A percentile compares a stretch with the other conserved stretches of the same genome.
These are phyloP conservation scores for Arachnopeziza araneosa DNA, from an alignment of 2,329 filamentous ascomycete genomes.

Conservation along the genomic window DNA sequence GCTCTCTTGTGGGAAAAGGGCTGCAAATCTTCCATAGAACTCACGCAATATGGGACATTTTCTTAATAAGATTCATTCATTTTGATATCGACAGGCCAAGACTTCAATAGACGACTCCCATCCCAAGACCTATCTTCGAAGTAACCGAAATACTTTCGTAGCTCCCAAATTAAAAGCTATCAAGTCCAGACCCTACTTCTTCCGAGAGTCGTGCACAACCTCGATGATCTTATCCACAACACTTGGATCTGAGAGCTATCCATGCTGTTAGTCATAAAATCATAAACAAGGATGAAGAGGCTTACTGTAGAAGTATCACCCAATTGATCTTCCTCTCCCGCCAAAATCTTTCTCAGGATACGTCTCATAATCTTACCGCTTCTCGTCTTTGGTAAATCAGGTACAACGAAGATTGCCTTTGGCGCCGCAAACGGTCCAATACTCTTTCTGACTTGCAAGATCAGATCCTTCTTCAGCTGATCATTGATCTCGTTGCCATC, in stretches of 20 bases:
- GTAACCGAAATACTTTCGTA: neutral
- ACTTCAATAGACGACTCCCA: neutral
- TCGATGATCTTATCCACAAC: constrained; percentile 88
- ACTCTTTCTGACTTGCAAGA: constrained; percentile 16
- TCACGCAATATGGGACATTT: neutral
- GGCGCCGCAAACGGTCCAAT: constrained; percentile 97
- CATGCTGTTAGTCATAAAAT: neutral
- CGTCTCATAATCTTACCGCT: constrained; percentile 99
- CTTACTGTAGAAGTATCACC: constrained; percentile 82
- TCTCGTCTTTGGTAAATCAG: constrained; percentile 93
- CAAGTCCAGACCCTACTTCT: constrained; percentile 17
- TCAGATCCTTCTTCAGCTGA: constrained; percentile 74
- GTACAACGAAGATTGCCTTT: constrained; percentile 85
- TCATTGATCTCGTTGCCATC: constrained; percentile 72
- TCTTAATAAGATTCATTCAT: neutral
- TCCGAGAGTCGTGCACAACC: constrained; percentile 46
- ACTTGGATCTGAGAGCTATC: constrained; percentile 77
- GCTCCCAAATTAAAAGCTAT: neutral
- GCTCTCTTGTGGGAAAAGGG: too few relatives aligned
- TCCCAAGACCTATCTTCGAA: neutral
- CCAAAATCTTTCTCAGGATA: constrained; percentile 93
- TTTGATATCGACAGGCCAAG: neutral
- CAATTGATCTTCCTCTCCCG: constrained; percentile 93
- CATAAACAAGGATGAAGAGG: neutral
- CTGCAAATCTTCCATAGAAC: too few relatives aligned